phyloP scores from a whole-genome alignment of 768 basidiomycete species.

The Gymnopilus dilepis region DNA sequence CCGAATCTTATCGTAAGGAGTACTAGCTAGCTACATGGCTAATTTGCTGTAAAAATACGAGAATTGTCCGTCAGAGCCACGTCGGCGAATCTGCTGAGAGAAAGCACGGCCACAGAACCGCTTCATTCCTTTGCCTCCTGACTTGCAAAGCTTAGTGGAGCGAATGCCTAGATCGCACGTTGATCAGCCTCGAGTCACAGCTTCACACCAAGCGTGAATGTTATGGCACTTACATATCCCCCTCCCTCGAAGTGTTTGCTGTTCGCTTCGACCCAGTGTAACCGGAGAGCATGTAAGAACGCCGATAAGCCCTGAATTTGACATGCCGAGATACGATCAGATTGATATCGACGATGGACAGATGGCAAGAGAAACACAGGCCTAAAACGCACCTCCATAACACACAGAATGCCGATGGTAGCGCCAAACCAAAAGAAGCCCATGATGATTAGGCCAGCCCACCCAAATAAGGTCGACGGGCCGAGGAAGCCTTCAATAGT shows the following conservation, averaged over 20 bases:
- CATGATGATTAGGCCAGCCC: conserved; percentile 53
- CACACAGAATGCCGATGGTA: conserved; percentile 81
- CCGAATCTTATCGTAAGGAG: conserved; percentile 11
- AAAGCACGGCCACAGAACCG: neutral
- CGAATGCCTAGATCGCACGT: conserved; percentile 46
- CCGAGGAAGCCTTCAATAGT: conserved; percentile 69
- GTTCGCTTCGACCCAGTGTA: conserved; percentile 99
- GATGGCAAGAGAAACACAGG: conserved; percentile 16
- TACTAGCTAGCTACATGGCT: neutral
- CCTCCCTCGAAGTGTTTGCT: conserved; percentile 94
- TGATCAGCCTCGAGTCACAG: conserved; percentile 26
- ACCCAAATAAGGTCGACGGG: conserved; percentile 67
- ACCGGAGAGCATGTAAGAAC: conserved; percentile 93
- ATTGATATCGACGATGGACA: conserved; percentile 14
- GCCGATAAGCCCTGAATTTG: conserved; percentile 82
- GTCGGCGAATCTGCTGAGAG: conserved; percentile 4
- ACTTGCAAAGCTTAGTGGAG: conserved; percentile 53
- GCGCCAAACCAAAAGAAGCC: conserved; percentile 76
- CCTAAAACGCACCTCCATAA: conserved; percentile 88
- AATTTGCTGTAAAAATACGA: conserved; percentile 13
- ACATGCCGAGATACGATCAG: conserved; percentile 15
- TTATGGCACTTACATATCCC: conserved; percentile 70
- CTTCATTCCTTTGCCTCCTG: conserved; percentile 42
- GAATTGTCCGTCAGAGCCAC: conserved; percentile 1
- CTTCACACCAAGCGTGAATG: conserved; percentile 28